A percentile compares a stretch with the other conserved stretches of the same genome.
Conservation (phyloP, 2,329 filamentous ascomycete genomes). For the Leptographium procerum region DNA sequence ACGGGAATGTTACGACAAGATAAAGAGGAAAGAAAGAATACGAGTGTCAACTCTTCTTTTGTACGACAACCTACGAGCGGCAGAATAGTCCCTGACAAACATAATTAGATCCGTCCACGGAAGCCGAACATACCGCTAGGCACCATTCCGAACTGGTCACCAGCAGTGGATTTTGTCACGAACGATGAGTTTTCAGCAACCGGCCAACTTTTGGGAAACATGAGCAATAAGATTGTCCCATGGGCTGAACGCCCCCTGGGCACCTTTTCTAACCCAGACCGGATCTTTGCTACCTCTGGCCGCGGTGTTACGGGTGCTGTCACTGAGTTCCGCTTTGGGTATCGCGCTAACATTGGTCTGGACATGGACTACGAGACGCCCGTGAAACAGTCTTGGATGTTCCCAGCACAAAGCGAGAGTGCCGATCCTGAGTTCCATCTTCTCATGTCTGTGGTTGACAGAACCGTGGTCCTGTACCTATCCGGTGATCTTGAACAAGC, state of each 20-base stretch:
- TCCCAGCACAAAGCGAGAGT: slow-evolving; percentile 20
- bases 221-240: slow-evolving; percentile 11
- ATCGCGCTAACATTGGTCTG: slow-evolving; percentile 55
- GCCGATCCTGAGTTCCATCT: slow-evolving; percentile 25
- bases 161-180: slow-evolving; percentile 43
- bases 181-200: slow-evolving; percentile 26
- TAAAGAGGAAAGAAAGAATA: background rate
- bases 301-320: slow-evolving; percentile 51
- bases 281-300: slow-evolving; percentile 56
- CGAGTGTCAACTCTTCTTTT: too few species aligned
- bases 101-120: slow-evolving; percentile 39
- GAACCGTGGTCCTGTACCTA: slow-evolving; percentile 36
- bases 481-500: slow-evolving; percentile 35
- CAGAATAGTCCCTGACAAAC: background rate
- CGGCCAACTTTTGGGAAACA: slow-evolving; percentile 13
- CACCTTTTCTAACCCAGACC: slow-evolving; percentile 41
- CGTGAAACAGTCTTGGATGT: slow-evolving; percentile 42
- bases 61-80: too few species aligned
- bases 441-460: slow-evolving; percentile 38
- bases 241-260: slow-evolving; percentile 27
- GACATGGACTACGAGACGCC: slow-evolving; percentile 39
- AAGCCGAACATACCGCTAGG: slow-evolving; percentile 32
- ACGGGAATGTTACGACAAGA: background rate
- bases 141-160: slow-evolving; percentile 53
- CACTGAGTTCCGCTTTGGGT: slow-evolving; percentile 57